These are phyloP conservation scores for Sindora glabra DNA, from an alignment of 306 rosid species.

Conservation along the genomic window DNA sequence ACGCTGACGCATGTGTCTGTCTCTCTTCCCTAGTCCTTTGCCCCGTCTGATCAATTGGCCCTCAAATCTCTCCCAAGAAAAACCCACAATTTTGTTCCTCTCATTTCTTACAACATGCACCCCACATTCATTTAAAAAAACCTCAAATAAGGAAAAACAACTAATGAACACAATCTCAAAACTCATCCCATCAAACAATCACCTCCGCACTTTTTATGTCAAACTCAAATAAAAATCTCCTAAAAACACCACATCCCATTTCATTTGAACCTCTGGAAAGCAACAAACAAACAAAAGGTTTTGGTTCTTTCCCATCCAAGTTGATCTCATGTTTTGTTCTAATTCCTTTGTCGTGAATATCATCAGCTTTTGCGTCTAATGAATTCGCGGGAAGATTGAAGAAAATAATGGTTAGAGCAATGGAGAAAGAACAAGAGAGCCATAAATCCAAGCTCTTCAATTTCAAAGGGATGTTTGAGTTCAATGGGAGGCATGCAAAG, in stretches of 20 bases:
- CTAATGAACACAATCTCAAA: too few relatives aligned
- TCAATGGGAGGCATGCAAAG: conserved; percentile 43
- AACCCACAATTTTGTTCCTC: conserved; percentile 7
- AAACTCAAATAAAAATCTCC: conserved; percentile 23
- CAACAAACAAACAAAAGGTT: conserved; percentile 7
- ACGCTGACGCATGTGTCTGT: conserved; percentile 29
- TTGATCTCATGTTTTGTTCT: too few relatives aligned
- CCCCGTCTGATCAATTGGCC: conserved; percentile 57
- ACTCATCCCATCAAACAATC: conserved; percentile 23
- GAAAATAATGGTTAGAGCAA: conserved; percentile 41
- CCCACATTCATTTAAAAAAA: conserved; percentile 56
- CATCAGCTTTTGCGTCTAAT: conserved; percentile 32
- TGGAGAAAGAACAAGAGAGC: conserved; percentile 41
- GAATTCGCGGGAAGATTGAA: conserved; percentile 8
- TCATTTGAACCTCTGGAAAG: conserved; percentile 25
- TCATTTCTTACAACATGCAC: conserved; percentile 52
- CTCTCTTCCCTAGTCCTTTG: conserved; percentile 34
- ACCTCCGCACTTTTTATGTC: conserved; percentile 39
- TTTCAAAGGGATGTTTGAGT: conserved; percentile 42
- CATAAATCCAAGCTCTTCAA: conserved; percentile 34
- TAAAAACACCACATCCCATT: conserved; percentile 5
- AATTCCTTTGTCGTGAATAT: conserved; percentile 9
- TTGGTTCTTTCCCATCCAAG: not conserved
- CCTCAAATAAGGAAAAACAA: conserved; percentile 22
- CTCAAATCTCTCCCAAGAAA: conserved; percentile 37